Percentiles rank a stretch among this genome's conserved stretches.
Evolutionary conservation across 2,329 filamentous ascomycete species (phyloP).

Genomic region (Fusarium napiforme): DNA sequence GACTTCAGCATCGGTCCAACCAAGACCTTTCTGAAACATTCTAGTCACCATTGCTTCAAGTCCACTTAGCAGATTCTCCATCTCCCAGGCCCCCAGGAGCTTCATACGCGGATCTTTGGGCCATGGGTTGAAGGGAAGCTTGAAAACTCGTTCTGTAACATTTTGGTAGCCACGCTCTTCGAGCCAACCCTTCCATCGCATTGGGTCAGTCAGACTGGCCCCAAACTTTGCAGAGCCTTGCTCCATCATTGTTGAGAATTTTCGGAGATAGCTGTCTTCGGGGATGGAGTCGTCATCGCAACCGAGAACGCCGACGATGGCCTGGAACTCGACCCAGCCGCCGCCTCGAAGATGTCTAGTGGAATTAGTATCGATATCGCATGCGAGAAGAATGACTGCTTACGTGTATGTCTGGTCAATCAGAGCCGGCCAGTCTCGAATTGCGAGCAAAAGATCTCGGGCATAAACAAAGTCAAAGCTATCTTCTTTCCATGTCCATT

Average conservation of each 20-base stretch:
- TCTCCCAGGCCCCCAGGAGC: constrained; percentile 54
- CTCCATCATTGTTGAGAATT: constrained; percentile 44
- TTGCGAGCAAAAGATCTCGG: constrained; percentile 46
- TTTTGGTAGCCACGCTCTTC: constrained; percentile 63
- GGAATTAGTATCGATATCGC: neutral
- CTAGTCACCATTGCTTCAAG: constrained; percentile 48
- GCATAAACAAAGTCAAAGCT: constrained; percentile 51
- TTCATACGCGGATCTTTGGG: constrained; percentile 61
- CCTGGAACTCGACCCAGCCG: constrained; percentile 39
- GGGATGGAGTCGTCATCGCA: constrained; percentile 40
- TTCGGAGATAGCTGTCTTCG: constrained; percentile 36
- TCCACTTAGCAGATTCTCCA: constrained; percentile 38
- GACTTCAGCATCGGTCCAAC: constrained; percentile 37
- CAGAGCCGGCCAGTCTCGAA: constrained; percentile 47
- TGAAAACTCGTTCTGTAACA: constrained; percentile 58
- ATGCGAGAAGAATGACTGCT: accelerated
- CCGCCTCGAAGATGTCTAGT: constrained; percentile 24
- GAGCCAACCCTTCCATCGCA: constrained; percentile 50
- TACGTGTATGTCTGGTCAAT: constrained; percentile 51
- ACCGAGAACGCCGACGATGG: constrained; percentile 38
- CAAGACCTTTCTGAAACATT: constrained; percentile 47
- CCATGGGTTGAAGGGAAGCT: constrained; percentile 62
- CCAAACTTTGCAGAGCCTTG: constrained; percentile 45
- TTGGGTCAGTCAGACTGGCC: constrained; percentile 43
- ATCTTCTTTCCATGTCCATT: constrained; percentile 52